Base-by-base conservation (phyloP, 768 basidiomycete species). In the Lentinus tigrinus region DNA sequence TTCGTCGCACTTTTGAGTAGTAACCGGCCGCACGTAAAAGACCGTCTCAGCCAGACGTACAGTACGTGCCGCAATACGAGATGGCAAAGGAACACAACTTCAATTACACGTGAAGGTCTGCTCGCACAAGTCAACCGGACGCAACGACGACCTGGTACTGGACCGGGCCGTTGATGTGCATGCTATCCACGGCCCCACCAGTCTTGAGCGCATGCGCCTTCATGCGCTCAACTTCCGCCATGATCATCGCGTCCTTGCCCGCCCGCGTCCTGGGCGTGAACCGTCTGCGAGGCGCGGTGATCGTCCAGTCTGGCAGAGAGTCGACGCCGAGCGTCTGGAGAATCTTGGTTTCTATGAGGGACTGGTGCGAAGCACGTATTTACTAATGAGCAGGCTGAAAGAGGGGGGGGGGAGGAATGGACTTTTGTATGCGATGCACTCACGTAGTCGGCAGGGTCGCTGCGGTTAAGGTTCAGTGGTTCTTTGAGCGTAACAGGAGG, bases 331-430 rank as follows among this genome's bases (percentile, higher is more conserved):
- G 68, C 16, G 67, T 69, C 23, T 60, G 63, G 27, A 75, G 57
- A 34, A 71, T 73, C 63, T 74, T 75, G 39, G 65, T 63, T 56
- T 75, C 74, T 1, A 74, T 73, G n/a, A 74, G 61, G 17, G 66
- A 69, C 67, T 68, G 49, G 1, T 7, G 17, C 14, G 40, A 3
- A 23, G 19, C 11, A 31, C 11, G 6, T n/a, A n/a, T n/a, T n/a
- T n/a, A n/a, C n/a, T n/a, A n/a, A n/a, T n/a, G n/a, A n/a, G n/a
- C n/a, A n/a, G n/a, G 21, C 27, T 24, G 28, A 16, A 6, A 19
- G 0, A 26, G 19, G 21, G 21, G 43, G 2, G 3, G 19, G 4
- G 8, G 9, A 23, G 27, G 2, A n/a, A 27, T 11, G 11, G 19
- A 7, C 3, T 19, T 28, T 6, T 0, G 16, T n/a, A n/a, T 13